Percentiles rank a stretch among this genome's conserved stretches.
Conservation (phyloP, 2,329 filamentous ascomycete species). For the Aureobasidium sp. region DNA sequence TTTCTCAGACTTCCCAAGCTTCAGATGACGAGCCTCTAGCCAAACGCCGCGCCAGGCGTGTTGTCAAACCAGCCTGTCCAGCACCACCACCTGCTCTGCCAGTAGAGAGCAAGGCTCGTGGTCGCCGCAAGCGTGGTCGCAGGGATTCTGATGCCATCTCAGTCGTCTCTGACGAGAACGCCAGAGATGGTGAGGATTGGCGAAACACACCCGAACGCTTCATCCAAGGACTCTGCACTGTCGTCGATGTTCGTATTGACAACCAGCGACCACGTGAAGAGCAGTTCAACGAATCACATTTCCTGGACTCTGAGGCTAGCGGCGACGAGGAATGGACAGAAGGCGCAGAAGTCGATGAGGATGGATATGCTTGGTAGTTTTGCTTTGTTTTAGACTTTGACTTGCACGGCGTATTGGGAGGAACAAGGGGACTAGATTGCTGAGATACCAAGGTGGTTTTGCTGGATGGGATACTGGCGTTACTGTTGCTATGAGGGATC, state of each 20-base stretch:
- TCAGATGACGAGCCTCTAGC: constrained; percentile 6
- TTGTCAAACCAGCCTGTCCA: constrained; percentile 15
- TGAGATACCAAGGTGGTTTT: neutral
- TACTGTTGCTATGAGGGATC: neutral
- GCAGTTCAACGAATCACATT: constrained; percentile 63
- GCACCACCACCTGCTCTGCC: neutral
- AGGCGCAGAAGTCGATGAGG: constrained; percentile 38
- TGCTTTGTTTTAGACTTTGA: neutral
- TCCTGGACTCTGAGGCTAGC: constrained; percentile 53
- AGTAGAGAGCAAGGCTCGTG: constrained; percentile 3
- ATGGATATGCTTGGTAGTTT: constrained; percentile 29
- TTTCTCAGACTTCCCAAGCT: neutral
- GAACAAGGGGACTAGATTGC: neutral
- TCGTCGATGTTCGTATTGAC: constrained; percentile 64
- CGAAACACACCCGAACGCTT: constrained; percentile 26
- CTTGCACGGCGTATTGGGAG: neutral
- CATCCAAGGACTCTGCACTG: constrained; percentile 60
- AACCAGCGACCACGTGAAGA: constrained; percentile 64
- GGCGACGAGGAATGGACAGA: constrained; percentile 51
- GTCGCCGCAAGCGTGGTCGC: constrained; percentile 16
- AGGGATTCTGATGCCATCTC: constrained; percentile 13
- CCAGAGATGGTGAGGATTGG: constrained; percentile 29
- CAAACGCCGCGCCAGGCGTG: constrained; percentile 24
- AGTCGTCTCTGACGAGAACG: constrained; percentile 24
- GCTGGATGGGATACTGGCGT: neutral